Base-by-base conservation (phyloP, 2,329 filamentous ascomycete species). In the Calonectria montana region DNA sequence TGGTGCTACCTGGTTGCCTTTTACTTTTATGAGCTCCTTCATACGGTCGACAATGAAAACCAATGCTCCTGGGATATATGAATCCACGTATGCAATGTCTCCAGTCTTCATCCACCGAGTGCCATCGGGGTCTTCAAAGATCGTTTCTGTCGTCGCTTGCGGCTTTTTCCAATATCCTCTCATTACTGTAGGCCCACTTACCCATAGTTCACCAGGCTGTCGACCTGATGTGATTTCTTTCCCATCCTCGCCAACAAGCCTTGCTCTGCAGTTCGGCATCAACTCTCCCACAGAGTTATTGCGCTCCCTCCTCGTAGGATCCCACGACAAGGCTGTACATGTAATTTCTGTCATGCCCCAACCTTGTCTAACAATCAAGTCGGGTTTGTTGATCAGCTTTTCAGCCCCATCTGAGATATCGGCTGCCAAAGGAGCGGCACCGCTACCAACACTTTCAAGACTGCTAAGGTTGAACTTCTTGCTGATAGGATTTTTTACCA, bases 321-420 rank as follows among this genome's bases (percentile, higher is more conserved):
- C 87, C 88, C 91, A 95, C 3, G 87, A 87, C 23, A 94, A 87
- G 16, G 89, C 86, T 0, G 92, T 91, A 80, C 94, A 96, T 0
- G 94, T 97, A 2, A 89, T 83, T 80, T 97, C 94, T 1, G 94
- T 97, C 94, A 97, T 96, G 4, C 95, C 95, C 93, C 94, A 97
- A 2, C 93, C 94, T 81, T 96, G 94, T 79, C 84, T 84, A 9
- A 88, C 73, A 0, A 73, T 71, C 12, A 89, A 66, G 0, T 78
- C 75, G 0, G 79, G 76, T 23, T 74, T 64, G 0, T 80, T 79
- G 86, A 90, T 92, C 2, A 80, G 27, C n/a, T 92, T 91, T n/a
- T 87, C 84, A 64, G 84, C 86, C 5, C 70, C 73, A 0, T 41
- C n/a, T 0, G 76, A 73, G 2, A 91, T 83, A 69, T 93, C 89